Base-by-base conservation (phyloP, 495 filamentous ascomycete species). In the Penicillium roqueforti region DNA sequence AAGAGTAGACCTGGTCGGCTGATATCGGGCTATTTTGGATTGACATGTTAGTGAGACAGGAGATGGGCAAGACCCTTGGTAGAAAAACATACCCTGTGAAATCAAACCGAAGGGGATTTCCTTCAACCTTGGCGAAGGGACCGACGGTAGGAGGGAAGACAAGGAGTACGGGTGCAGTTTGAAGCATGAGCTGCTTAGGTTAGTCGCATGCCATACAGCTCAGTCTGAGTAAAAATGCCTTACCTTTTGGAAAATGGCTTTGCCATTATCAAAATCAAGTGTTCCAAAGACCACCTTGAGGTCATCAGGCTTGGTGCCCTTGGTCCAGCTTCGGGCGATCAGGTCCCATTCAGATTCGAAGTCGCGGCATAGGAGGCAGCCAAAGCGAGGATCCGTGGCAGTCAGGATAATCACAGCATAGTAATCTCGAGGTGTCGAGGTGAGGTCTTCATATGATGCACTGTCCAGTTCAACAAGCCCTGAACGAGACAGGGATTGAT, bases 271-370 rank as follows among this genome's bases (percentile, higher is more conserved):
- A 65, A 97, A 99, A 61, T 99, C 93, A 56, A 97, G 76, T 13
- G 91, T 95, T 28, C 83, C 88, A 73, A 89, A 95, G 45, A 96
- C 63, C 50, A 95, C 58, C 49, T 87, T 78, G 34, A 88, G 82
- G 25, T 85, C 85, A 37, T 82, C 87, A 29, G 76, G 68, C 72
- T 86, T 88, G 68, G 91, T 84, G 3, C 87, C 90, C 64, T 84
- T 87, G 54, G 78, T 79, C 93, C 93, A 99, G 75, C 89, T 95
- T 65, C 82, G 87, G 14, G 82, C 80, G 29, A 99, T 80, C 20
- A 99, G 68, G 22, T 96, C 88, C 86, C 91, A 99, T 72, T 99
- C 95, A 1, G 93, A 87, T 64, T 93, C 85, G 71, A 97, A 96
- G 49, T 95, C 88, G 32, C 83, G 81, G 68, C 93, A 99, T 42